Percentiles rank a stretch among this genome's conserved stretches.
Conservation (phyloP, 257 asterid genomes). For the Catharanthus roseus region DNA sequence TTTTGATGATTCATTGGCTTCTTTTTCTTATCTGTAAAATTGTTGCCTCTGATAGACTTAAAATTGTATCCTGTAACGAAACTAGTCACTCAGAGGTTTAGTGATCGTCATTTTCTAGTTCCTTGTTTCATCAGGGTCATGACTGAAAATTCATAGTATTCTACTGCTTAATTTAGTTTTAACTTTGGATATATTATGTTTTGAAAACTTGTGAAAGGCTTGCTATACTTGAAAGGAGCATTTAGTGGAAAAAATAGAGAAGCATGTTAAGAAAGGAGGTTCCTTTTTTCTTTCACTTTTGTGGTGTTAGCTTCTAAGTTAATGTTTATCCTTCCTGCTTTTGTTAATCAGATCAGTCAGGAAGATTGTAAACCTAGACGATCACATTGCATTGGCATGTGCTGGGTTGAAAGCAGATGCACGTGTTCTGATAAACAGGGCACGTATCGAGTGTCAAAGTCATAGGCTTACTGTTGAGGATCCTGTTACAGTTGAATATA, state of each 20-base stretch:
- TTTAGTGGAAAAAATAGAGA: not conserved
- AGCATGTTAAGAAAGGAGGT: not conserved
- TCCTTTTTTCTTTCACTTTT: not conserved
- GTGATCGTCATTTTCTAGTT: not conserved
- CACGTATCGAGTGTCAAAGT: constrained; percentile 93
- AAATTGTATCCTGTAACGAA: not conserved
- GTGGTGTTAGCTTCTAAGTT: not conserved
- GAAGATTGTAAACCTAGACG: constrained; percentile 87
- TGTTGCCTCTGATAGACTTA: not conserved
- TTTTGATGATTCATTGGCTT: not conserved
- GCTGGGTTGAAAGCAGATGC: constrained; percentile 99
- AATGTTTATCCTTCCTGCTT: constrained; percentile 4
- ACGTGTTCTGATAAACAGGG: constrained; percentile 79
- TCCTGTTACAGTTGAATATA: constrained; percentile 94
- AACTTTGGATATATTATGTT: not conserved
- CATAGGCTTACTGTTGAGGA: constrained; percentile 87
- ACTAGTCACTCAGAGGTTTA: not conserved
- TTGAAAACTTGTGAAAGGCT: not conserved
- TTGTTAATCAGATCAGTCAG: constrained; percentile 78
- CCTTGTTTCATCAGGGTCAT: not conserved
- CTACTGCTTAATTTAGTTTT: not conserved
- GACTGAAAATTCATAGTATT: not conserved
- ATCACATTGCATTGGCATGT: constrained; percentile 95
- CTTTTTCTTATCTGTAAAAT: not conserved
- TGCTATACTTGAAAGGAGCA: not conserved